Evolutionary conservation across 164 flowering plant species (phyloP), one percentile per base, ranked within the genome.

Genomic region (Chloranthus sessilifolius): DNA sequence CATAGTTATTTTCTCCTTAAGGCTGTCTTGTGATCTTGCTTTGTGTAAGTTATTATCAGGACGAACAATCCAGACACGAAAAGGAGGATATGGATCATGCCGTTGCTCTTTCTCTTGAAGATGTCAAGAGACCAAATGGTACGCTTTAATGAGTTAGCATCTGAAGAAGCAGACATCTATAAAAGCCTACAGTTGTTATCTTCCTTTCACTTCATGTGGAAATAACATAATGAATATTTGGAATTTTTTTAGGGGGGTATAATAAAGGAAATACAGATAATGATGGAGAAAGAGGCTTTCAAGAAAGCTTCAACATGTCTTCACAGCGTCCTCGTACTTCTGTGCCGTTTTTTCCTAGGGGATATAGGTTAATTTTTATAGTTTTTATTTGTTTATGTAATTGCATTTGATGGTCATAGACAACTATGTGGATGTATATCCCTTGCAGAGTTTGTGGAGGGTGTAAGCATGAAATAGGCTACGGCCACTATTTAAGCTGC

Each of bases 401-500:
- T 5, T 34, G 20, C 15, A 12, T 12, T 20, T 19, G 7, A 16
- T 15, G 22, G 15, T 43, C 25, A 3, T 23, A 25, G 30, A 42
- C 14, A 28, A 26, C 11, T 3, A 3, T 4, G 3, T 20, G 28
- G 22, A 47, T 30, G 21, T 23, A 25, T 53, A 25, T 53, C 47
- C 33, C 25, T 54, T 48, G 60, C 78, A 87, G 98, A 63, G 16
- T 66, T 46, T 92, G 98, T 70, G 80, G 76, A 47, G 94, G 94
- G n/a, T 92, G 98, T 68, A 56, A 85, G 16, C 67, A 59, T 14
- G 88, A 77, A 22, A 79, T 92, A 59, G 82, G 84, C 25, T 60
- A 55, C 72, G 94, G 85, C 5, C 83, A 79, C 47, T 88, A 77
- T 66, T 69, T 92, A 55, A 89, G 83, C 65, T 83, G 84, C 66